Evolutionary conservation across 1,284 basidiomycete genomes (phyloP), one percentile per base, ranked within the genome.

Genomic region (Vanrija sp.): DNA sequence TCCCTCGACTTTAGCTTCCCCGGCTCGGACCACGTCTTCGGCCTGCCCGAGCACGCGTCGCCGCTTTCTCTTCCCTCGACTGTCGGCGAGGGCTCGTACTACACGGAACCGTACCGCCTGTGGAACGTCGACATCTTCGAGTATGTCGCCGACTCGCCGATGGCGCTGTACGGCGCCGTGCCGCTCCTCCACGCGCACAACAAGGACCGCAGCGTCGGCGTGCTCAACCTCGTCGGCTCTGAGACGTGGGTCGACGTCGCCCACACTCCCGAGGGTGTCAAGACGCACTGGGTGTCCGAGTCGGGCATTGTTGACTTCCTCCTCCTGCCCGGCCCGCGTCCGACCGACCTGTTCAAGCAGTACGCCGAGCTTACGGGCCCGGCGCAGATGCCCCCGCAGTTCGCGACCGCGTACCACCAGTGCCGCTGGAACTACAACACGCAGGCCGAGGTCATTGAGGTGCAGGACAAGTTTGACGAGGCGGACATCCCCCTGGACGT

Each of bases 41-140:
- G 96, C 54, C 91, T 99, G 43, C 95, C 96, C 4, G 92, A 99
- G 77, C 96, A 96, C 68, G 95, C 96, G 9, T 93, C 93, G 0
- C 85, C 86, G 6, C 82, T 98, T 29, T 88, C 88, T 14, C 84
- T 98, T 2, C 93, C 92, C 6, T 84, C 87, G 6, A 97, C 93
- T 15, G 47, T 58, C 21, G 66, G 69, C 4, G 60, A 73, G 60
- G 78, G 80, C 48, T 80, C 86, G 7, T 81, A 83, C 61, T 96
- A 87, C 78, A 82, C 81, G 14, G 95, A 98, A 43, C 96, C 96
- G 0, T 98, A 96, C 78, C 85, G 96, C 26, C 84, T 98, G 15
- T 96, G 88, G 80, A 99, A 99, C 72, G 82, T 89, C 51, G 96
- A 98, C 73, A 94, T 98, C 38, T 99, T 98, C 72, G 95, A 98